phyloP scores from a whole-genome alignment of 129 eudicot genomes.

The Lonicera japonica region DNA sequence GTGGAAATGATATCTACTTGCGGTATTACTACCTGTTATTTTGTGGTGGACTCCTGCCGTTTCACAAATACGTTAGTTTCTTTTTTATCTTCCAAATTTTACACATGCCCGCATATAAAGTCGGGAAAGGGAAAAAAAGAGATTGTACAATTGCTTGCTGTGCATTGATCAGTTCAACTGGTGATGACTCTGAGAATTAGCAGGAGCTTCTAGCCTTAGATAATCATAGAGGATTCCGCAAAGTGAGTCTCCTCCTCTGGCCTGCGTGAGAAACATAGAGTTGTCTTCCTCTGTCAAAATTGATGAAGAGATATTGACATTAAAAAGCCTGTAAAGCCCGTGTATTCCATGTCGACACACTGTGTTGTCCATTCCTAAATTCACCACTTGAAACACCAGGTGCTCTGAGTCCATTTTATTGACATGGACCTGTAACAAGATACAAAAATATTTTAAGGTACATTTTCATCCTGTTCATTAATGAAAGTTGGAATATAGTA shows the following conservation, averaged over 20 bases:
- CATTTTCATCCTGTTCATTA: background rate
- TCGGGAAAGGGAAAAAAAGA: too few relatives aligned
- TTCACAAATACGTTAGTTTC: too few relatives aligned
- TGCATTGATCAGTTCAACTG: too few relatives aligned
- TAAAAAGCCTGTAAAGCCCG: constrained; percentile 35
- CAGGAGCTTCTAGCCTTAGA: constrained; percentile 39
- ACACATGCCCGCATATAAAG: too few relatives aligned
- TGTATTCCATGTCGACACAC: constrained; percentile 46
- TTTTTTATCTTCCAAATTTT: too few relatives aligned
- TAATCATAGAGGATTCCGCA: constrained; percentile 40
- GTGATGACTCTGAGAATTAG: background rate
- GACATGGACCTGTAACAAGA: constrained; percentile 33
- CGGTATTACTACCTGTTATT: background rate
- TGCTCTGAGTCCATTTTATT: constrained; percentile 21
- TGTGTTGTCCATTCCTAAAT: constrained; percentile 34
- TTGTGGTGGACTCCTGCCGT: too few relatives aligned
- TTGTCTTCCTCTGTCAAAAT: constrained; percentile 30
- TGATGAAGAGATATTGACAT: constrained; percentile 15
- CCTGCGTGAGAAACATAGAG: constrained; percentile 31
- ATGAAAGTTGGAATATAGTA: too few relatives aligned
- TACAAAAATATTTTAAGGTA: background rate
- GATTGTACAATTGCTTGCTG: too few relatives aligned
- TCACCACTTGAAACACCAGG: constrained; percentile 32
- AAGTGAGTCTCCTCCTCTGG: constrained; percentile 40
- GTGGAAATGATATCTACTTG: background rate